A percentile compares a stretch with the other conserved stretches of the same genome.
phyloP scores from a whole-genome alignment of 768 basidiomycete genomes.

The Daedaleopsis sinensis region DNA sequence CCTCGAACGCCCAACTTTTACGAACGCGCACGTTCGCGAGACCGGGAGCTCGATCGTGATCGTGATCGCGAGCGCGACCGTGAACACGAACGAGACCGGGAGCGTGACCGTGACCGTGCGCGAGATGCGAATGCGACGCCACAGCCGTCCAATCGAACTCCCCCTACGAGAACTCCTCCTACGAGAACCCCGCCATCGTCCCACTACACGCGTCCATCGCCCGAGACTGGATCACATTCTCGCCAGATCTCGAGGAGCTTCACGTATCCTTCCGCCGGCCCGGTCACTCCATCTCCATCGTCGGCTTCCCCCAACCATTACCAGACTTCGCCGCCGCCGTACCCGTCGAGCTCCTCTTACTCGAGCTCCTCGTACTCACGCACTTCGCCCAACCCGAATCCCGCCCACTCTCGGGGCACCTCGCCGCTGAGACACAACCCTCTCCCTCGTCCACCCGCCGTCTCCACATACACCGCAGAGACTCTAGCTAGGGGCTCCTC shows the following conservation, averaged over 20 bases:
- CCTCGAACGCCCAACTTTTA: constrained; percentile 9
- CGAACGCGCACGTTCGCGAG: neutral
- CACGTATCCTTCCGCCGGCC: constrained; percentile 17
- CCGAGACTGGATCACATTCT: constrained; percentile 8
- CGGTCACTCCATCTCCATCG: constrained; percentile 4
- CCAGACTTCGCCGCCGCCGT: constrained; percentile 2
- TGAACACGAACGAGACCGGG: constrained; percentile 5
- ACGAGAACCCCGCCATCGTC: constrained; percentile 12
- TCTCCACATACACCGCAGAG: constrained; percentile 13
- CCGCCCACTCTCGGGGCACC: constrained; percentile 2
- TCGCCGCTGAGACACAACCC: constrained; percentile 26
- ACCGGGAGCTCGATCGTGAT: neutral
- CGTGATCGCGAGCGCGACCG: neutral
- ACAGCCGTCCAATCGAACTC: neutral
- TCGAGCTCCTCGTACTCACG: constrained; percentile 9
- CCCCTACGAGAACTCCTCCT: neutral
- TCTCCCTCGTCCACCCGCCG: constrained; percentile 26
- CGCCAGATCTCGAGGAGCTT: constrained; percentile 23
- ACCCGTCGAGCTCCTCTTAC: neutral
- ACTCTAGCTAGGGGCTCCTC: constrained; percentile 7
- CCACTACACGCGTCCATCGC: constrained; percentile 13
- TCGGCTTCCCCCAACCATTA: constrained; percentile 7
- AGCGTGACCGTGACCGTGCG: constrained; percentile 1
- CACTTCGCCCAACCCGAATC: constrained; percentile 9
- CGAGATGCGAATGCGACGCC: constrained; percentile 11